A percentile compares a stretch with the other conserved stretches of the same genome.
Evolutionary conservation across 179 eudicot species (phyloP).

Genomic region (Beta lomatogona): DNA sequence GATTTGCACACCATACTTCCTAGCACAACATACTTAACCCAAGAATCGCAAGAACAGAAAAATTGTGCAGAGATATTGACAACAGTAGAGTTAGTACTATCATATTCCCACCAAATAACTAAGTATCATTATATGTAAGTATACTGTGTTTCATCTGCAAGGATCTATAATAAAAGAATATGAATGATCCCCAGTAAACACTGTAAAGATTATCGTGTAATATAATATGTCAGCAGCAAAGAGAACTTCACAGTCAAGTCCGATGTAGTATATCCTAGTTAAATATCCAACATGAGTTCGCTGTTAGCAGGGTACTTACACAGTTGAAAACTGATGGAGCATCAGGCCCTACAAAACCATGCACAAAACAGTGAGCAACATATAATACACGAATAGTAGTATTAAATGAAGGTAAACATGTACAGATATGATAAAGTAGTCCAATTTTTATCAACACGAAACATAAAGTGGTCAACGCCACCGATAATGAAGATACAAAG

Average conservation of each 20-base stretch:
- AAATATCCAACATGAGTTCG: slow-evolving; percentile 1
- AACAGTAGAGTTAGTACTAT: neutral
- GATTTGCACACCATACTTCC: neutral
- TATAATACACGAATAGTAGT: neutral
- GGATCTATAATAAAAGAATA: neutral
- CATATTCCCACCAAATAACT: neutral
- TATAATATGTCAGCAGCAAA: neutral
- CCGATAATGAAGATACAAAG: neutral
- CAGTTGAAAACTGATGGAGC: slow-evolving; percentile 79
- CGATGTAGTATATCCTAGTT: too few species aligned
- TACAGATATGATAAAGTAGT: neutral
- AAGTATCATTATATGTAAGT: neutral
- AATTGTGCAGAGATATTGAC: neutral
- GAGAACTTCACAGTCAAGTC: neutral
- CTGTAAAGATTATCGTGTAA: neutral
- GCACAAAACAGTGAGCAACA: slow-evolving; percentile 21
- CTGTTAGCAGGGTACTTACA: slow-evolving; percentile 45
- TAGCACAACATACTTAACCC: slow-evolving; percentile 1
- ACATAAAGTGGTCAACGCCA: neutral
- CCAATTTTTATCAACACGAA: neutral
- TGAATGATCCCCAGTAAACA: neutral
- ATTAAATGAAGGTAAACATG: neutral
- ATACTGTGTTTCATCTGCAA: neutral
- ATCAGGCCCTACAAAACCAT: slow-evolving; percentile 68
- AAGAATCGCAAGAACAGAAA: neutral